A percentile compares a stretch with the other conserved stretches of the same genome.
Evolutionary conservation across 192 early-diverging fungal genomes (phyloP).

Genomic region (Entomortierella parvispora): DNA sequence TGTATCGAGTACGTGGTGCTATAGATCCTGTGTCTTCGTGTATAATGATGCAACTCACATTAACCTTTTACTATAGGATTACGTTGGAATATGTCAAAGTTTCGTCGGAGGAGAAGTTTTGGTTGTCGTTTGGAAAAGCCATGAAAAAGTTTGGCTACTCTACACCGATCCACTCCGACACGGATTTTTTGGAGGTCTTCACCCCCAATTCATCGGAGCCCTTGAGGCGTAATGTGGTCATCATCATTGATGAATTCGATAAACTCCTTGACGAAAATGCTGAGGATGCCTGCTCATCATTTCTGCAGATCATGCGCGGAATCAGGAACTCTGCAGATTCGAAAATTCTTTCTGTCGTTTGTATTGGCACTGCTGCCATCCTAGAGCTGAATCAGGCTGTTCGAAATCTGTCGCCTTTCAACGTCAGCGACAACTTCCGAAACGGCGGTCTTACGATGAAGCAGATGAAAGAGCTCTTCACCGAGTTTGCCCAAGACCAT

Average conservation of each 20-base stretch:
- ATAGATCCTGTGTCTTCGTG: neutral
- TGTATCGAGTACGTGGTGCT: constrained; percentile 20
- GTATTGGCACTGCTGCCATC: constrained; percentile 33
- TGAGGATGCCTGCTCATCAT: constrained; percentile 1
- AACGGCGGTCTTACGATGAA: constrained; percentile 37
- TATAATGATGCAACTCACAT: neutral
- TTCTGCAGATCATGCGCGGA: constrained; percentile 1
- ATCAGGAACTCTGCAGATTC: constrained; percentile 3
- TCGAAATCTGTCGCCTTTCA: constrained; percentile 29
- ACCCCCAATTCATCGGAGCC: neutral
- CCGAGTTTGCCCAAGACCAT: constrained; percentile 23
- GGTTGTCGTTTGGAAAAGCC: constrained; percentile 4
- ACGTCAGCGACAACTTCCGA: constrained; percentile 27
- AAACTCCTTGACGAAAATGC: constrained; percentile 14
- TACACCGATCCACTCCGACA: too few species aligned
- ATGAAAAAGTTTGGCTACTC: too few species aligned
- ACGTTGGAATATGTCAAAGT: constrained; percentile 8
- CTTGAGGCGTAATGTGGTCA: constrained; percentile 5
- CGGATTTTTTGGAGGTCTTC: neutral
- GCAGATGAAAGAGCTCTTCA: constrained; percentile 27
- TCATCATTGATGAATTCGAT: constrained; percentile 33
- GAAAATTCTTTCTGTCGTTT: constrained; percentile 21
- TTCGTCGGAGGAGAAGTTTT: neutral
- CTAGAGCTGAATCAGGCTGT: constrained; percentile 22
- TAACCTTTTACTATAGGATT: constrained; percentile 8